Evolutionary conservation across 176 grass and related monocot species (phyloP).

Genomic region (Oryza punctata): DNA sequence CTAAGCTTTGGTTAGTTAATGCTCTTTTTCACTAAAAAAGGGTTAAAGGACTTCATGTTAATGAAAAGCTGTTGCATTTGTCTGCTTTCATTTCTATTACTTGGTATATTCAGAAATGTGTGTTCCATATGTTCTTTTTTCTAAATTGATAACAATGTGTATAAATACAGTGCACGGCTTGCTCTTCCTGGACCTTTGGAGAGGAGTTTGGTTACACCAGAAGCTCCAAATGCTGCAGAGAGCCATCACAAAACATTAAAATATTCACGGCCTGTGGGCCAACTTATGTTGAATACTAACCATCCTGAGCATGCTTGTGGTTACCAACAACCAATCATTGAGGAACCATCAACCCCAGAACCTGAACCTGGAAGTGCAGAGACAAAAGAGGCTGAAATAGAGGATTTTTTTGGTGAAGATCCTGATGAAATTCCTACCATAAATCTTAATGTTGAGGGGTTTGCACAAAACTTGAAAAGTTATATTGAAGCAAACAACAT

Average conservation of each 20-base stretch:
- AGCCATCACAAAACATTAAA: conserved; percentile 23
- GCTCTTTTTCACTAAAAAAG: too few species aligned
- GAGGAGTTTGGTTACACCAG: conserved; percentile 44
- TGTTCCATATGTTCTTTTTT: not conserved
- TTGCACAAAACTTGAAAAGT: conserved; percentile 75
- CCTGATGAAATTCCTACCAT: conserved; percentile 84
- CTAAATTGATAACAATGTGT: conserved; percentile 29
- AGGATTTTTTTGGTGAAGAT: conserved; percentile 77
- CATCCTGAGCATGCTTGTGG: conserved; percentile 34
- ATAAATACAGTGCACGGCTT: conserved; percentile 75
- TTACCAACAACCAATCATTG: conserved; percentile 70
- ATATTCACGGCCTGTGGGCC: conserved; percentile 27
- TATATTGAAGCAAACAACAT: conserved; percentile 80
- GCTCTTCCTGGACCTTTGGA: conserved; percentile 76
- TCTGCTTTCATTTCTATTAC: conserved; percentile 19
- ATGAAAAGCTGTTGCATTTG: conserved; percentile 22
- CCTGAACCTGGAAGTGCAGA: conserved; percentile 52
- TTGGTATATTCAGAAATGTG: not conserved
- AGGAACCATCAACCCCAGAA: conserved; percentile 84
- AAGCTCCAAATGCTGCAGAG: conserved; percentile 24
- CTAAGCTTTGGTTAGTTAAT: not conserved
- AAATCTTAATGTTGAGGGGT: conserved; percentile 76
- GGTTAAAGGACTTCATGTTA: not conserved
- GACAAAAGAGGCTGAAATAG: conserved; percentile 59
- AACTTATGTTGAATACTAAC: conserved; percentile 42